Percentiles rank a stretch among this genome's conserved stretches.
Conservation (phyloP, 306 rosid genomes). For the Cucurbita ficifolia region DNA sequence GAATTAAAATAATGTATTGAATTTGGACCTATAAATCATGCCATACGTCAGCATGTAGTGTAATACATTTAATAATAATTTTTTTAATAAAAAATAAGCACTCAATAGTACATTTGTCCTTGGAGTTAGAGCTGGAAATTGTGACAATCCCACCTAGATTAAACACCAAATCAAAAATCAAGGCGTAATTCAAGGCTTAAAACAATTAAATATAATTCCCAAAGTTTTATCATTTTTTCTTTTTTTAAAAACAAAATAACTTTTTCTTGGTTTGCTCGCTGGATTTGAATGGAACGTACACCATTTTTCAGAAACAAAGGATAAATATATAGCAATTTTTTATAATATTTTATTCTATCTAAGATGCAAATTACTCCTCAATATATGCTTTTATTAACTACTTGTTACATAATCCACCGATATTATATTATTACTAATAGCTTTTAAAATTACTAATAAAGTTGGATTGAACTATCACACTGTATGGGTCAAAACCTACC, state of each 20-base stretch:
- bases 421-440: too few relatives aligned
- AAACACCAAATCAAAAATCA: constrained; percentile 6
- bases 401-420: too few relatives aligned
- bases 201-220: neutral
- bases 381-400: too few relatives aligned
- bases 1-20: neutral
- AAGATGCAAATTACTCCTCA: too few relatives aligned
- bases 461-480: too few relatives aligned
- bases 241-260: neutral
- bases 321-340: too few relatives aligned
- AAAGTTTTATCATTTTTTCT: neutral
- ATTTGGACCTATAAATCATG: neutral
- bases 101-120: neutral
- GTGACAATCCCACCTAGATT: neutral
- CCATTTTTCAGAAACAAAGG: too few relatives aligned
- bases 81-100: neutral
- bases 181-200: constrained; percentile 6
- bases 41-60: neutral
- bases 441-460: too few relatives aligned
- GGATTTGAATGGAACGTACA: neutral
- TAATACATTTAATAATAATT: neutral
- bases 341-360: too few relatives aligned
- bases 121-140: constrained; percentile 5
- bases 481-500: too few relatives aligned
- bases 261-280: neutral